Evolutionary conservation across 2,329 filamentous ascomycete genomes (phyloP), one percentile per base, ranked within the genome.

Genomic region (Ophiostoma ips): DNA sequence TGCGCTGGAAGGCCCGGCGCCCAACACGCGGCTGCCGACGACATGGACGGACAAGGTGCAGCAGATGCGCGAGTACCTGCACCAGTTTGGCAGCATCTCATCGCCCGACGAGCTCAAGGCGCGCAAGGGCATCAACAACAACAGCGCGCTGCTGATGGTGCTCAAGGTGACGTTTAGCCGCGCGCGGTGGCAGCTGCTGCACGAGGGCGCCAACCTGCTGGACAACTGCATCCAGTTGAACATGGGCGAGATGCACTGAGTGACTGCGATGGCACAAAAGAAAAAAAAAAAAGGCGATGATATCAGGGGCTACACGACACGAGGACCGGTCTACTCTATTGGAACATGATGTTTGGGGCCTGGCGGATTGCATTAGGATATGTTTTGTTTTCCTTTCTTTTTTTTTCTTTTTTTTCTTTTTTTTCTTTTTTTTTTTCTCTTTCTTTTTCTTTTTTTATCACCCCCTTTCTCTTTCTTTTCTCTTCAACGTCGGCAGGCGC

Each of bases 181-280:
- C 59, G 88, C 88, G 31, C 75, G 88, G 46, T 96, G 90, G 90
- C 89, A 96, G 69, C 68, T 96, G 50, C 70, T 96, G 55, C 83
- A 92, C 51, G 92, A 96, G 65, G 90, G 87, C 34, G 84, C 84
- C 31, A 83, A 78, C 19, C 68, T 95, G 53, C 65, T 96, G 60
- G 80, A 74, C 50, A 92, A 88, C 62, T 95, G 89, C 63, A 85
- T 94, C 56, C 71, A 78, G 54, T 63, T 74, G 18, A 74, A 74
- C 53, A 61, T 63, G 6, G 64, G 64, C 15, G 44, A 50, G 34
- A 33, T 46, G 41, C 38, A 47, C 16, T 51, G 15, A 40, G n/a
- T 21, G 30, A 3, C 12, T 36, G 2, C 13, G 12, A 28, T 11
- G 34, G 12, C 46, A 48, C 16, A 24, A 37, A 10, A 48, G 2